Base-by-base conservation (phyloP, 495 filamentous ascomycete genomes). In the Hyaloscypha hepaticicola region DNA sequence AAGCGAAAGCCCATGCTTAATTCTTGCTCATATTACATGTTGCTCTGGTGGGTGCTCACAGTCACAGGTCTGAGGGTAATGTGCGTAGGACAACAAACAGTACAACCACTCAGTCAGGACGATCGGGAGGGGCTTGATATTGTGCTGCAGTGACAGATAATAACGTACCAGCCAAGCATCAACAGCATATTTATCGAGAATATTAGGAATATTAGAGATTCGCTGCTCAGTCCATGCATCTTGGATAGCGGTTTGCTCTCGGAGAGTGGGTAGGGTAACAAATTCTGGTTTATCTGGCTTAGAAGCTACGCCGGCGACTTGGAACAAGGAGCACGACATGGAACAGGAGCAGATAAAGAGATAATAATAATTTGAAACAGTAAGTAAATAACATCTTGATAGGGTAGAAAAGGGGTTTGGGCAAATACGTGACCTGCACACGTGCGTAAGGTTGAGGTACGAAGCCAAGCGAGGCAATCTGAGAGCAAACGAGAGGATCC, bases 141-240 rank as follows among this genome's bases (percentile, higher is more conserved):
- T 14, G 38, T 41, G 38, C 38, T 3, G 38, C 38, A 41, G 19
- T 5, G 34, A 41, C 38, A 33, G 31, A 45, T 56, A 48, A 58
- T 11, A 50, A 73, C 74, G 1, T 8, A 80, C 79, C 27, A 82
- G 74, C 79, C 79, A 82, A 14, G 79, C 78, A 62, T 78, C 78
- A 22, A 82, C 72, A 55, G 73, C 74, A 28, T 80, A 75, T 61
- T 80, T 80, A 26, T 73, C 69, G 31, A 82, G 63, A 11, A 80
- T 60, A 0, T 65, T 64, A 21, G 77, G 76, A 59, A 82, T 76
- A 7, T 75, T 70, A 14, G 65, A 70, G 12, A 67, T 69, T 48
- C 78, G 71, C 56, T 80, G 74, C 22, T 71, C 63, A 0, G 72
- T 77, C 78, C 78, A 82, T 5, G 60, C 66, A 56, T 82, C 73